These are phyloP conservation scores for Kazachstania kunashirensis DNA, from an alignment of 805 yeast species.

Conservation along the genomic window DNA sequence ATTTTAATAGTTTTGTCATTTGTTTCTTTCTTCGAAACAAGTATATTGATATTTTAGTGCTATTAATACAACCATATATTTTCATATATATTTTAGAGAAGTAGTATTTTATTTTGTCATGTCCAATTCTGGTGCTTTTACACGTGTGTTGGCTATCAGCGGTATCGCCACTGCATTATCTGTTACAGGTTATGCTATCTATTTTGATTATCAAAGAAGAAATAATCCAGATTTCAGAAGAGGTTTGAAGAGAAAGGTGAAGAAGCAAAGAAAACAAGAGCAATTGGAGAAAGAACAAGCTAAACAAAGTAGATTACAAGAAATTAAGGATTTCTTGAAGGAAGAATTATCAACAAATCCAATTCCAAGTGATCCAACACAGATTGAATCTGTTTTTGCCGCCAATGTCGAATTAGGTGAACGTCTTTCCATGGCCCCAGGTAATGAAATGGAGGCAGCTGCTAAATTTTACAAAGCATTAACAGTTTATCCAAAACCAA, in stretches of 20 bases:
- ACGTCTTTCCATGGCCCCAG: slow-evolving; percentile 57
- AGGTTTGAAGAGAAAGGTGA: slow-evolving; percentile 53
- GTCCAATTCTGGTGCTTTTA: slow-evolving; percentile 35
- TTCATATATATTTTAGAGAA: no score
- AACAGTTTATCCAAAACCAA: slow-evolving; percentile 88
- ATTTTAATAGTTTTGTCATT: no score
- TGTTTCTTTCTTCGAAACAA: no score
- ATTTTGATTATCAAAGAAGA: slow-evolving; percentile 91
- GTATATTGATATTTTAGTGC: no score
- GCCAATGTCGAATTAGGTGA: slow-evolving; percentile 81
- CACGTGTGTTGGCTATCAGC: slow-evolving; percentile 16
- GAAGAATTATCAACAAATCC: slow-evolving; percentile 64
- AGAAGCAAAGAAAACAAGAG: slow-evolving; percentile 43
- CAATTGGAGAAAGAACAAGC: slow-evolving; percentile 38
- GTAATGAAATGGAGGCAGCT: slow-evolving; percentile 74
- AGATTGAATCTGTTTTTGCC: slow-evolving; percentile 74
- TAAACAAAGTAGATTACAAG: slow-evolving; percentile 50
- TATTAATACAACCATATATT: no score
- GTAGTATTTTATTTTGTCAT: no score
- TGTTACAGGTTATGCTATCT: slow-evolving; percentile 64
- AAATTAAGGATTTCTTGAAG: slow-evolving; percentile 51
- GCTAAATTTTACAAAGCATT: slow-evolving; percentile 87
- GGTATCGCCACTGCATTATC: slow-evolving; percentile 38
- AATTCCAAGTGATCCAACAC: slow-evolving; percentile 57
- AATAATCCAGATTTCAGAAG: slow-evolving; percentile 73